These are phyloP conservation scores for Cyclotella distinguenda DNA, from an alignment of 108 stramenopile genomes.

Conservation along the genomic window DNA sequence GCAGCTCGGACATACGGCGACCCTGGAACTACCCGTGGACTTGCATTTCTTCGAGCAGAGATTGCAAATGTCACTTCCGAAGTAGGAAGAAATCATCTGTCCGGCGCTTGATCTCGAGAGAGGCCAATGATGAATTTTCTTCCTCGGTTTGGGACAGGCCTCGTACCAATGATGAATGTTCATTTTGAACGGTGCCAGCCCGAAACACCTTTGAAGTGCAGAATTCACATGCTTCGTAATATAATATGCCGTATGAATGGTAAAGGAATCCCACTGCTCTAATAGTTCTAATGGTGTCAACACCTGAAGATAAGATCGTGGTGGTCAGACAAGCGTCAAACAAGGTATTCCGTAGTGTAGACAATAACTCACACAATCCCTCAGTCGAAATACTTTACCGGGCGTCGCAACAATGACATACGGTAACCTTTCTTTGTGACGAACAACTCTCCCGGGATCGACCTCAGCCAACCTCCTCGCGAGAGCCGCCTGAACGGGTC, in stretches of 20 bases:
- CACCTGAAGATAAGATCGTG: no score
- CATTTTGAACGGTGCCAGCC: conserved; percentile 64
- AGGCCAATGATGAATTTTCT: conserved; percentile 84
- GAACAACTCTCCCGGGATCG: conserved; percentile 75
- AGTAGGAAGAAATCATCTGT: conserved; percentile 76
- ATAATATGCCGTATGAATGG: conserved; percentile 78
- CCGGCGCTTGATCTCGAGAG: conserved; percentile 58
- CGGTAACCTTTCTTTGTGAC: conserved; percentile 77
- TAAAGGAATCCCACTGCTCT: conserved; percentile 88
- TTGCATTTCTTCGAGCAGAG: conserved; percentile 73
- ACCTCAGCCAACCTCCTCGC: conserved; percentile 75
- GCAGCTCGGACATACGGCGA: conserved; percentile 69
- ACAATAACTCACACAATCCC: conserved; percentile 89
- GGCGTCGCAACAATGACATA: conserved; percentile 89
- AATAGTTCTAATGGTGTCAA: conserved; percentile 83
- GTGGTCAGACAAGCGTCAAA: no score
- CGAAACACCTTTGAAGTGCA: conserved; percentile 79
- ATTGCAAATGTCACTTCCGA: conserved; percentile 77
- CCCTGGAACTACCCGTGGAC: conserved; percentile 62
- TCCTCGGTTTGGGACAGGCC: conserved; percentile 73
- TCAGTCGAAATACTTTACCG: conserved; percentile 64
- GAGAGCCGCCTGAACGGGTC: conserved; percentile 84
- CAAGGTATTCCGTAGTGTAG: no score
- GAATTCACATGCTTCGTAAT: conserved; percentile 86
- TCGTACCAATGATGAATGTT: conserved; percentile 78